Conservation (phyloP, 1,139 yeast genomes). For the Taphrina populina region DNA sequence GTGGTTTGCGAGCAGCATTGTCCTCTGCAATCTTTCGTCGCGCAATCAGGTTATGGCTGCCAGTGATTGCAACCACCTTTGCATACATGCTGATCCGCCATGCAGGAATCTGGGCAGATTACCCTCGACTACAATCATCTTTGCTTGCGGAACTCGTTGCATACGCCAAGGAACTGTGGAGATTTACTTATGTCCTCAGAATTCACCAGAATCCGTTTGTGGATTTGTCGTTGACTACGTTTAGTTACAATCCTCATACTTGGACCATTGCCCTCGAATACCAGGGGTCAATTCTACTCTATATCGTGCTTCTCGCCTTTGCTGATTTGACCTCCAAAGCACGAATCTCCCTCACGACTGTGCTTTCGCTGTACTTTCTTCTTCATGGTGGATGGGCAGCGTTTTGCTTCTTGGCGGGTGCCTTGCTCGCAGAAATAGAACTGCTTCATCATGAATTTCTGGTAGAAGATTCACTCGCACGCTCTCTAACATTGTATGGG, state of each 20-base stretch:
- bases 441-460: conserved; percentile 5
- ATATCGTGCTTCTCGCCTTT: conserved; percentile 2
- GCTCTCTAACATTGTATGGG: background rate
- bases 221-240: conserved; percentile 2
- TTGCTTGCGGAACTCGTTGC: conserved; percentile 9
- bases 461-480: background rate
- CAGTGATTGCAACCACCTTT: conserved; percentile 19
- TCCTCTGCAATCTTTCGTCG: conserved; percentile 20
- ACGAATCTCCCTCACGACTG: background rate
- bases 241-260: conserved; percentile 24
- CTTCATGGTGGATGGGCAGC: conserved; percentile 14
- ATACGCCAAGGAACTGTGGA: conserved; percentile 11
- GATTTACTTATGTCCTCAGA: conserved; percentile 14
- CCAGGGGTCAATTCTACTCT: conserved; percentile 23
- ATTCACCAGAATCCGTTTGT: conserved; percentile 13
- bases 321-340: background rate
- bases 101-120: conserved; percentile 23
- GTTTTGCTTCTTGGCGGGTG: conserved; percentile 19
- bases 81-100: conserved; percentile 15
- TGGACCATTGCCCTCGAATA: conserved; percentile 28
- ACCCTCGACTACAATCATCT: conserved; percentile 7
- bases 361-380: conserved; percentile 6
- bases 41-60: conserved; percentile 8
- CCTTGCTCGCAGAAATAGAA: conserved; percentile 20
- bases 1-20: background rate